These are phyloP conservation scores for Pascua guehoae DNA, from an alignment of 1,284 basidiomycete species.

Conservation along the genomic window DNA sequence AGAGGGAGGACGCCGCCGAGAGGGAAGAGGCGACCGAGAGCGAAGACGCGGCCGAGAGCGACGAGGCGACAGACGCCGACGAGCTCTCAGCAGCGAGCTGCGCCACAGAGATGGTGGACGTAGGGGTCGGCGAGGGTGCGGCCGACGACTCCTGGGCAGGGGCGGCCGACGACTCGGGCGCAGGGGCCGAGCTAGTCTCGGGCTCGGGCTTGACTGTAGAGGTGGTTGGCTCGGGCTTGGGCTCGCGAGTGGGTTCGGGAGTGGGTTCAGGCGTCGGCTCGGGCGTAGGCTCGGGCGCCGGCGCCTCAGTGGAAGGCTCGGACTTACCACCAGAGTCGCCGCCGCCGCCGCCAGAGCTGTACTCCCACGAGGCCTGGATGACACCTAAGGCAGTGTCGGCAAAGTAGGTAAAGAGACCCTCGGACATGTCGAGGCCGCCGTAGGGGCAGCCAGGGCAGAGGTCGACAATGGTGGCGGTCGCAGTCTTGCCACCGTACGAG, in stretches of 20 bases:
- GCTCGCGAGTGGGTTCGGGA: constrained; percentile 4
- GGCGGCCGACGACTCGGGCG: constrained; percentile 26
- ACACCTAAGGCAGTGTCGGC: constrained; percentile 52
- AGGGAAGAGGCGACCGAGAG: constrained; percentile 18
- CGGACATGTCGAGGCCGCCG: constrained; percentile 73
- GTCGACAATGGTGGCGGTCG: constrained; percentile 63
- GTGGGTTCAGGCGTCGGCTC: background rate
- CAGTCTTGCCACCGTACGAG: constrained; percentile 59
- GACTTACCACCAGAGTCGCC: background rate
- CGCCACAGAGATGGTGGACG: constrained; percentile 30
- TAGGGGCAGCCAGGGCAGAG: constrained; percentile 51
- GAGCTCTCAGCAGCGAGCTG: background rate
- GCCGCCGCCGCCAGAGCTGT: constrained; percentile 44
- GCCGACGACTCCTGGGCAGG: constrained; percentile 28
- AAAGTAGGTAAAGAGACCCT: constrained; percentile 62
- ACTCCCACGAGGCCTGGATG: constrained; percentile 60
- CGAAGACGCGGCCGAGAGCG: constrained; percentile 31
- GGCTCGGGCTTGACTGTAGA: constrained; percentile 5
- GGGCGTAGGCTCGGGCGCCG: constrained; percentile 4
- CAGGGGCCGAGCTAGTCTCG: constrained; percentile 23
- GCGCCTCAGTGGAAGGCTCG: constrained; percentile 5
- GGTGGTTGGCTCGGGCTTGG: too few species aligned
- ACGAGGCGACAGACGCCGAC: constrained; percentile 5
- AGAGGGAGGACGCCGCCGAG: constrained; percentile 32
- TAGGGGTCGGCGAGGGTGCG: constrained; percentile 26